A percentile compares a stretch with the other conserved stretches of the same genome.
Conservation (phyloP, 192 early-diverging fungal genomes). For the Coemansia sp. region DNA sequence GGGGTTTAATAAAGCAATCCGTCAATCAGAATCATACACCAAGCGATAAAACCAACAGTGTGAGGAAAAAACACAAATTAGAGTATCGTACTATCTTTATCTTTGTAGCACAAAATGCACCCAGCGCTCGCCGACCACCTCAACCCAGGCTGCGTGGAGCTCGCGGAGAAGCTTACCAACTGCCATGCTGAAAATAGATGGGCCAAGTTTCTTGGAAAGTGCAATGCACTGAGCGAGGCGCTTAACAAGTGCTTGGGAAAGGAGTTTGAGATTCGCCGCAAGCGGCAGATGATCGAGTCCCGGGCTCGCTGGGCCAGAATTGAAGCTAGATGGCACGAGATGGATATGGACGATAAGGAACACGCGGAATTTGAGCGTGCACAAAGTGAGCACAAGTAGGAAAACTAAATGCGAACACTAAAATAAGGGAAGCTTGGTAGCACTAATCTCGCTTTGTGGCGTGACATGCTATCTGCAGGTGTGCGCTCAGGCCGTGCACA, state of each 20-base stretch:
- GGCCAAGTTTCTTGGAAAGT: slow-evolving; percentile 54
- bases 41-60: too few relatives aligned
- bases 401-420: slow-evolving; percentile 5
- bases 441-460: too few relatives aligned
- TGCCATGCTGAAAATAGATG: slow-evolving; percentile 47
- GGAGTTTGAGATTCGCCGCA: slow-evolving; percentile 49
- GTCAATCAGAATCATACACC: too few relatives aligned
- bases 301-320: slow-evolving; percentile 33
- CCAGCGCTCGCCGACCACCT: slow-evolving; percentile 51
- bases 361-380: slow-evolving; percentile 35
- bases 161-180: slow-evolving; percentile 37
- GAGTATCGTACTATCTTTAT: too few relatives aligned
- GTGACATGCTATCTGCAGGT: too few relatives aligned
- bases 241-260: slow-evolving; percentile 45
- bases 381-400: slow-evolving; percentile 2
- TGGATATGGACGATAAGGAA: slow-evolving; percentile 34
- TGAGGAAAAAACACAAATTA: too few relatives aligned
- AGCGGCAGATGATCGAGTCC: slow-evolving; percentile 46
- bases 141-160: slow-evolving; percentile 51
- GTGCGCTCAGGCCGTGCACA: too few relatives aligned
- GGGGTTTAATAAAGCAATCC: too few relatives aligned
- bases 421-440: background rate
- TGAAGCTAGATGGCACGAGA: slow-evolving; percentile 22
- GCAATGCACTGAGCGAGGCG: slow-evolving; percentile 55
- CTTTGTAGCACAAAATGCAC: slow-evolving; percentile 24